phyloP scores from a whole-genome alignment of 257 asterid genomes.

The Lithospermum erythrorhizon region DNA sequence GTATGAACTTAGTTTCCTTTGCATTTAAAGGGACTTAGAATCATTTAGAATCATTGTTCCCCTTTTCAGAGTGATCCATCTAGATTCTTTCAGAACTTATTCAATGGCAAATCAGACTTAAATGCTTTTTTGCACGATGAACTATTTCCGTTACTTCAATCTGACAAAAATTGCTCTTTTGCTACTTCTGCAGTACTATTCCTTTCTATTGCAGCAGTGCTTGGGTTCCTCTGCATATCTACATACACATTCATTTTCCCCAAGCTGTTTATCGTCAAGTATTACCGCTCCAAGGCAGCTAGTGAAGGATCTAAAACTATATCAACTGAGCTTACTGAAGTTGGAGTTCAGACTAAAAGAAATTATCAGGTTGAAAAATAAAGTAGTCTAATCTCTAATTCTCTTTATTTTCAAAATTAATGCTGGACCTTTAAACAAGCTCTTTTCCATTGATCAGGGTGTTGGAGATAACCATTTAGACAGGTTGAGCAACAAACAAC shows the following conservation, averaged over 20 bases:
- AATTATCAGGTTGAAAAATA: conserved; percentile 7
- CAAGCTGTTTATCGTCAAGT: conserved; percentile 29
- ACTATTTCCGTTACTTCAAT: no score
- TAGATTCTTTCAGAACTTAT: no score
- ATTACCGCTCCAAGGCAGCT: conserved; percentile 39
- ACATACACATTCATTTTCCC: conserved; percentile 27
- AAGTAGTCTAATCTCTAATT: neutral
- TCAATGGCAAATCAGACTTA: no score
- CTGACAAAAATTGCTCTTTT: neutral
- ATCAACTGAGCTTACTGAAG: conserved; percentile 76
- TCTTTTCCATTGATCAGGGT: conserved; percentile 11
- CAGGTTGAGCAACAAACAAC: conserved; percentile 41
- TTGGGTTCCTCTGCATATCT: conserved; percentile 24
- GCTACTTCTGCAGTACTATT: conserved; percentile 25
- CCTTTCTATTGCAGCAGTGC: conserved; percentile 24
- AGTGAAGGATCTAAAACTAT: conserved; percentile 75
- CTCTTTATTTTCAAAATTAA: no score
- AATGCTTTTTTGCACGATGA: no score
- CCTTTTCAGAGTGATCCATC: no score
- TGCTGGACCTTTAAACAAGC: neutral
- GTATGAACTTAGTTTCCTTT: conserved; percentile 22
- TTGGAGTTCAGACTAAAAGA: conserved; percentile 31
- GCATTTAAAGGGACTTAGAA: no score
- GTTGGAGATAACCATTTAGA: conserved; percentile 19
- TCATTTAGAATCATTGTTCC: no score